phyloP scores from a whole-genome alignment of 352 stramenopile genomes.

The Pythium sp. region DNA sequence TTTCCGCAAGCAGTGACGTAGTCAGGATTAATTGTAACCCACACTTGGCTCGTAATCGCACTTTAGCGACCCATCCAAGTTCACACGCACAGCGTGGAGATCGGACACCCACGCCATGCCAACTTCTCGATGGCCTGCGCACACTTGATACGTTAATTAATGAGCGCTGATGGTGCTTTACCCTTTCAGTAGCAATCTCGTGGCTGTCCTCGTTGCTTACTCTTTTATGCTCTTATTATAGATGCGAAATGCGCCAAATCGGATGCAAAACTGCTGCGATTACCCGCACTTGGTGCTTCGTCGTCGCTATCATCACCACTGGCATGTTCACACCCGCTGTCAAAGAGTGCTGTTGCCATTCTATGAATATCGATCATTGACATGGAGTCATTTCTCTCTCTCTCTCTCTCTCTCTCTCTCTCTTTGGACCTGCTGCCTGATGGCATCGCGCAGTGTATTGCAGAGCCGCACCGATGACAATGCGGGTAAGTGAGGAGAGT shows the following conservation, averaged over 20 bases:
- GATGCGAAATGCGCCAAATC: not conserved
- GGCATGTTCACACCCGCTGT: not conserved
- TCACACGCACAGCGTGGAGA: not conserved
- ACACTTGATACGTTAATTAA: not conserved
- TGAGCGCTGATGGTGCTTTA: not conserved
- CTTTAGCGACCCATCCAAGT: not conserved
- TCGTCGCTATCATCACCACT: not conserved
- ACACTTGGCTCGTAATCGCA: not conserved
- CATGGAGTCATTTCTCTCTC: not conserved
- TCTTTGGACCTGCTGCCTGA: not conserved
- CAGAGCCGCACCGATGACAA: not conserved
- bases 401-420: not conserved
- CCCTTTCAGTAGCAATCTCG: not conserved
- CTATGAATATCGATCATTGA: not conserved
- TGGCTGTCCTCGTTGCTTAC: no score
- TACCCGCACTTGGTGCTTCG: not conserved
- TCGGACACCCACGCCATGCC: no score
- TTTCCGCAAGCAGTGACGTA: not conserved
- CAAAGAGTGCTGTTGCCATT: not conserved
- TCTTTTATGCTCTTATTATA: not conserved
- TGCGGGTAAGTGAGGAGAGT: not conserved
- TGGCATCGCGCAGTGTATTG: not conserved
- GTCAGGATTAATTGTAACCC: not conserved
- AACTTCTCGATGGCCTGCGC: not conserved
- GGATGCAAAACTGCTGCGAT: not conserved